Evolutionary conservation across 2,329 filamentous ascomycete species (phyloP), one percentile per base, ranked within the genome.

Genomic region (Simplicillium aogashimaense): DNA sequence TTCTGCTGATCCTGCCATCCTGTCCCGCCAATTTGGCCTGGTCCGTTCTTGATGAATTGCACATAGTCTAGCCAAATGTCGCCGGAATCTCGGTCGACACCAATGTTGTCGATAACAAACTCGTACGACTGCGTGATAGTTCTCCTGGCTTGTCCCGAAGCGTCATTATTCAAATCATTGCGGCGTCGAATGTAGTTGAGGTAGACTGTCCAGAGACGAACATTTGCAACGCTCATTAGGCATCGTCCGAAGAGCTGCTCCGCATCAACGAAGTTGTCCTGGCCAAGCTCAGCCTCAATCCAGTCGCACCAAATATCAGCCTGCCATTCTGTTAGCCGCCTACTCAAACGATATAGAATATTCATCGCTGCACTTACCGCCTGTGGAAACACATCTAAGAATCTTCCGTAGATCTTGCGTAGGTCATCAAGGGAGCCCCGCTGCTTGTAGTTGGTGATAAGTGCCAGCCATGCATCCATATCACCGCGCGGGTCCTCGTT

Each of bases 1-100:
- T 98, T 98, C 57, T 97, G 92, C 63, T 90, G 85, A 56, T 97
- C 92, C 61, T 97, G 89, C 94, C 92, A 98, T 43, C 78, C 81
- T 43, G 73, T 81, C 34, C 90, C 92, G 18, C 89, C 90, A 43
- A 92, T 76, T 43, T 79, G 79, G 6, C 92, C 92, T 1, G 92
- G 92, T 0, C 84, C 86, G 31, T 78, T 85, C 56, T 88, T 89
- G 60, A 97, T 78, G 56, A 98, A 95, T 49, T 92, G 81, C 45
- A 98, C 82, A 53, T 97, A 97, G 49, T 98, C 92, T 44, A 83
- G 78, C 92, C 92, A 98, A 42, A 98, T 81, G 47, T 74, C 77
- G 29, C 88, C 90, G 10, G 89, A 83, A 53, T 95, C 87, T 54
- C 88, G 84, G 62, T 98, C 92, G 51, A 92, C 78, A 20, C 94